phyloP scores from a whole-genome alignment of 2,329 filamentous ascomycete genomes.

The Paraphaeosphaeria minitans region DNA sequence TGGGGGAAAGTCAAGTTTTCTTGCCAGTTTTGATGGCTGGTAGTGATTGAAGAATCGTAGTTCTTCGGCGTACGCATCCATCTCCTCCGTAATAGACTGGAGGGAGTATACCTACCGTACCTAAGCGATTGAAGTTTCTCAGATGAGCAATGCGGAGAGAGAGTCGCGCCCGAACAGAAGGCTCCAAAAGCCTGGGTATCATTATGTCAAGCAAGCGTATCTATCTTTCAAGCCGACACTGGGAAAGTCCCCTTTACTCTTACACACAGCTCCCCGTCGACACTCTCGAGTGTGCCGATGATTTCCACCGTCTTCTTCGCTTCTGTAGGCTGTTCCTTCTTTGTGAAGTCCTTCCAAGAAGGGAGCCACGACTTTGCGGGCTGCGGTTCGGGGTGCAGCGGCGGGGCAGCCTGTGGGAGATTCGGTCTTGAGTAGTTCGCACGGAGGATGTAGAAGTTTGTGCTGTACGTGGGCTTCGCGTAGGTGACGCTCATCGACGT shows the following conservation, averaged over 20 bases:
- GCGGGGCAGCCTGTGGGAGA: conserved; percentile 29
- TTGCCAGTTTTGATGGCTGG: not conserved
- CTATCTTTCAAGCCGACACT: conserved; percentile 1
- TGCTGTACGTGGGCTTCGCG: conserved; percentile 62
- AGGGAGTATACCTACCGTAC: too few species aligned
- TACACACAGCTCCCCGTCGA: conserved; percentile 63
- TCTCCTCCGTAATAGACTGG: too few species aligned
- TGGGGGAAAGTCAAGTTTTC: not conserved
- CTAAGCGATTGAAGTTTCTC: not conserved
- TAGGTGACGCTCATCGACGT: conserved; percentile 61
- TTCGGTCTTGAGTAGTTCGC: conserved; percentile 48
- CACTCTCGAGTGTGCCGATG: conserved; percentile 58
- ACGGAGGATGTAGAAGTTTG: conserved; percentile 68
- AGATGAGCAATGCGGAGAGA: not conserved
- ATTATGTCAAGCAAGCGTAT: not conserved
- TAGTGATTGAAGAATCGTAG: not conserved
- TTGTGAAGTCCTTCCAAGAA: conserved; percentile 46
- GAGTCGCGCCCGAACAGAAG: not conserved
- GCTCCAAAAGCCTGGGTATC: conserved; percentile 5
- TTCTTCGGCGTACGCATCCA: too few species aligned
- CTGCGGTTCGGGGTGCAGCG: conserved; percentile 28
- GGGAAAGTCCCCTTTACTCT: conserved; percentile 54
- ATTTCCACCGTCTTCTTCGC: conserved; percentile 52
- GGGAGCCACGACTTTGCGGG: conserved; percentile 41
- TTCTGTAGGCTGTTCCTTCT: conserved; percentile 47